Percentiles rank a stretch among this genome's conserved stretches.
phyloP scores from a whole-genome alignment of 768 basidiomycete species.

The Lyophyllum semitale region DNA sequence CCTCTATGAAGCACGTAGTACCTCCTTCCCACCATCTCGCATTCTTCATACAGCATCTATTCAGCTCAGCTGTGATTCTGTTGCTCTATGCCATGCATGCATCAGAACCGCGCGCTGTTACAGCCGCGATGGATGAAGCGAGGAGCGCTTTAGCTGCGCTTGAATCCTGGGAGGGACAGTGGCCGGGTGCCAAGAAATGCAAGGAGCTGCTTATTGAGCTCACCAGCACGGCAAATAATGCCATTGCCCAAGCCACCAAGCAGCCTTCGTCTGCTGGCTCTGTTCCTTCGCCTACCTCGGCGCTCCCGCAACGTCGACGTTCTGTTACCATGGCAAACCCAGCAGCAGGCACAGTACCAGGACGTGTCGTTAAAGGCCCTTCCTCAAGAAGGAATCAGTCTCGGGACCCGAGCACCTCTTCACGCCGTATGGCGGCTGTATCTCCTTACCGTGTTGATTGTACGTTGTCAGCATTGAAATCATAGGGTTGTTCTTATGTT shows the following conservation, averaged over 20 bases:
- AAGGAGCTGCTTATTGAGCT: conserved; percentile 77
- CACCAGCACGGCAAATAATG: conserved; percentile 67
- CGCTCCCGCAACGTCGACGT: conserved; percentile 49
- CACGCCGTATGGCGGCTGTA: conserved; percentile 57
- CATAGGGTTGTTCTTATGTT: conserved; percentile 12
- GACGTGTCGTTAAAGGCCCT: conserved; percentile 50
- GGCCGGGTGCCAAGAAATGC: conserved; percentile 89
- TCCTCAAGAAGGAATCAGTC: conserved; percentile 59
- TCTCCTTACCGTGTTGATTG: conserved; percentile 69
- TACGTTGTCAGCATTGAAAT: conserved; percentile 33
- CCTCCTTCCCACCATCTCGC: conserved; percentile 86
- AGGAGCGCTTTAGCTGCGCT: conserved; percentile 69
- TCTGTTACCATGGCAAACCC: conserved; percentile 55
- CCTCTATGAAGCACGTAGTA: conserved; percentile 81
- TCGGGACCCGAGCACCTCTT: conserved; percentile 51
- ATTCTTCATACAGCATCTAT: conserved; percentile 87
- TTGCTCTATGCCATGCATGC: conserved; percentile 86
- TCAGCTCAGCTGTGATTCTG: conserved; percentile 86
- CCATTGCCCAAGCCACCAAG: conserved; percentile 46
- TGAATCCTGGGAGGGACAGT: conserved; percentile 80
- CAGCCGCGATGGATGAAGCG: conserved; percentile 81
- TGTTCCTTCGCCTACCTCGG: conserved; percentile 23
- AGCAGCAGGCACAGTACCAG: conserved; percentile 34
- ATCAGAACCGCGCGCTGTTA: conserved; percentile 61
- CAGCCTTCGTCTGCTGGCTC: conserved; percentile 8